These are phyloP conservation scores for Arabis alpina DNA, from an alignment of 345 rosid species.

Conservation along the genomic window DNA sequence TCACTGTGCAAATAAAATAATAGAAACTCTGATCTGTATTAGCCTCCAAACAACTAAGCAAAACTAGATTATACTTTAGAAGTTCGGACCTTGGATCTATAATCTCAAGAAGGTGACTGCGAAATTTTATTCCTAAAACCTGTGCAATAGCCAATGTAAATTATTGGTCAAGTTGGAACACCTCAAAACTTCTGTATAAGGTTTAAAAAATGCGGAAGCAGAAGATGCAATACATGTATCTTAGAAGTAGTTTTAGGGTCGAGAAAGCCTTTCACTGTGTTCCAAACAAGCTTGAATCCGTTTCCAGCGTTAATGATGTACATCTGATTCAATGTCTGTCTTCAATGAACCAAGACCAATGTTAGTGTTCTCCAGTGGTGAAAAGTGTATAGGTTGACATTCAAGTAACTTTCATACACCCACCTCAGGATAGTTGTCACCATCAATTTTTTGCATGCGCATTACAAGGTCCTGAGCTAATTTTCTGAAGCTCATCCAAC, in stretches of 20 bases:
- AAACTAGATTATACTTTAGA: slow-evolving; percentile 13
- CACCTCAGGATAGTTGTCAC: slow-evolving; percentile 99
- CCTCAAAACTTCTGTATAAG: slow-evolving; percentile 12
- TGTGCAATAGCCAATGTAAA: slow-evolving; percentile 43
- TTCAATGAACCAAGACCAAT: slow-evolving; percentile 40
- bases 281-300: slow-evolving; percentile 90
- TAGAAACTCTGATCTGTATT: slow-evolving; percentile 1
- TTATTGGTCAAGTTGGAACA: slow-evolving; percentile 33
- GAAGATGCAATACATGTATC: slow-evolving; percentile 63
- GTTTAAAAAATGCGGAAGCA: neutral
- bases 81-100: slow-evolving; percentile 73
- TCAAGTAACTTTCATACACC: slow-evolving; percentile 39
- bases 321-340: slow-evolving; percentile 93
- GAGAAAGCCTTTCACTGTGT: slow-evolving; percentile 81
- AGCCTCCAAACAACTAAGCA: slow-evolving; percentile 21
- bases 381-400: neutral
- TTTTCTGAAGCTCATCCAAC: slow-evolving; percentile 88
- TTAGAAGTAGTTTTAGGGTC: slow-evolving; percentile 92
- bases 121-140: slow-evolving; percentile 88
- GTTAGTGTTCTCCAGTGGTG: slow-evolving; percentile 37
- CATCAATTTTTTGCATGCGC: slow-evolving; percentile 95
- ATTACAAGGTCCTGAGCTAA: slow-evolving; percentile 88
- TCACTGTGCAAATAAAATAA: slow-evolving; percentile 56
- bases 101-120: slow-evolving; percentile 69
- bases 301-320: slow-evolving; percentile 86